A percentile compares a stretch with the other conserved stretches of the same genome.
Evolutionary conservation across 352 stramenopile genomes (phyloP).

Genomic region (Phytophthora colocasiae): DNA sequence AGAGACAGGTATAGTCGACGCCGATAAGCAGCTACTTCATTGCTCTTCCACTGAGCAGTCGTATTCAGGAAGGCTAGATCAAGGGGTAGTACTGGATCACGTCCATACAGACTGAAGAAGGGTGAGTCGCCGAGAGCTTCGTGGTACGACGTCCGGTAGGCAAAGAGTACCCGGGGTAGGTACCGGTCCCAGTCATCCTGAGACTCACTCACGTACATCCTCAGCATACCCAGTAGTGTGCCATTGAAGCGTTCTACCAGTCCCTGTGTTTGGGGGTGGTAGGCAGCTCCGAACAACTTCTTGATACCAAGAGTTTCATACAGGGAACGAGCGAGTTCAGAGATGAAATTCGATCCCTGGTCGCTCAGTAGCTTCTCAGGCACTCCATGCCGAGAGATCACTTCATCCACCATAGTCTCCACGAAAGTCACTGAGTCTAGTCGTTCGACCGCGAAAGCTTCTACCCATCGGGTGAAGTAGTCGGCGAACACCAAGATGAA

Average conservation of each 20-base stretch:
- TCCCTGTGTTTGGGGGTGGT: slow-evolving; percentile 10
- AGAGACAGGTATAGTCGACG: background rate
- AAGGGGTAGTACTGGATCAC: background rate
- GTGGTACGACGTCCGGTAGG: background rate
- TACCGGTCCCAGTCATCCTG: no score
- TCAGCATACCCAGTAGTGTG: no score
- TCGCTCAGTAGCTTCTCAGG: slow-evolving; percentile 6
- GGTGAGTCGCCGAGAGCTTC: background rate
- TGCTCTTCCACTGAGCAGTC: background rate
- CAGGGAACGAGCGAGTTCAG: background rate
- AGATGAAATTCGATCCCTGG: slow-evolving; percentile 10
- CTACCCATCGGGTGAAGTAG: no score
- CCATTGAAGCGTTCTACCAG: background rate
- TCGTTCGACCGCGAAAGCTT: no score
- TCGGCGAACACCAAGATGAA: no score
- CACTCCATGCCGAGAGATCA: no score
- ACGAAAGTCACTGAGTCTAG: no score
- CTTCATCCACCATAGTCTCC: no score
- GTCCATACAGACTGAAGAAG: background rate
- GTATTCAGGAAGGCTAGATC: background rate
- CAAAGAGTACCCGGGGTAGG: background rate
- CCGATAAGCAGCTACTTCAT: background rate
- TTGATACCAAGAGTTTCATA: slow-evolving; percentile 15
- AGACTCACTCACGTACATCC: no score
- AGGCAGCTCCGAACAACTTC: slow-evolving; percentile 1